A percentile compares a stretch with the other conserved stretches of the same genome.
Evolutionary conservation across 129 eudicot genomes (phyloP).

Genomic region (Solidago caesia): DNA sequence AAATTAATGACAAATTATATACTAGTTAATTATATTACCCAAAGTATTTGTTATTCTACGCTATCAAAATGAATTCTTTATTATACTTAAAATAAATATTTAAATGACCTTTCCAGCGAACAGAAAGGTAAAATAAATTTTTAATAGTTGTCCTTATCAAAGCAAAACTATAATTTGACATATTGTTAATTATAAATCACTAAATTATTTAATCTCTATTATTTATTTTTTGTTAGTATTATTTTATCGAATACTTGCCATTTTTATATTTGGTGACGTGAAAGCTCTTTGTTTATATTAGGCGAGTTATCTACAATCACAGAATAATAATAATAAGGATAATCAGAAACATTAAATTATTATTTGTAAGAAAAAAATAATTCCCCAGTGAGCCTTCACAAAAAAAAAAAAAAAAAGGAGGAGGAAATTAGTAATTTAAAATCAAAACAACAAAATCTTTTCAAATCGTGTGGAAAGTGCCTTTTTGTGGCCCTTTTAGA

Average conservation of each 20-base stretch:
- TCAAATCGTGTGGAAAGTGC: slow-evolving; percentile 8
- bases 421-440: not conserved
- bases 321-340: not conserved
- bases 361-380: not conserved
- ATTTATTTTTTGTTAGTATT: not conserved
- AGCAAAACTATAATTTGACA: slow-evolving; percentile 3
- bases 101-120: slow-evolving; percentile 1
- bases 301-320: slow-evolving; percentile 10
- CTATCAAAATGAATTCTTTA: no score
- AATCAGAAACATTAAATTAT: not conserved
- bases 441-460: not conserved
- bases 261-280: not conserved
- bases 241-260: not conserved
- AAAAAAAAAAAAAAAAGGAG: not conserved
- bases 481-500: no score
- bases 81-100: not conserved
- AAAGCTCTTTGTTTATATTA: slow-evolving; percentile 24
- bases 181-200: not conserved
- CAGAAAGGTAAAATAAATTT: slow-evolving; percentile 7
- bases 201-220: not conserved
- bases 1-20: not conserved
- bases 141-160: slow-evolving; percentile 10
- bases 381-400: not conserved
- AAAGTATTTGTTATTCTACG: no score
- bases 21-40: not conserved